A percentile compares a stretch with the other conserved stretches of the same genome.
phyloP scores from a whole-genome alignment of 768 basidiomycete species.

The Chalciporus pseudorubinellus region DNA sequence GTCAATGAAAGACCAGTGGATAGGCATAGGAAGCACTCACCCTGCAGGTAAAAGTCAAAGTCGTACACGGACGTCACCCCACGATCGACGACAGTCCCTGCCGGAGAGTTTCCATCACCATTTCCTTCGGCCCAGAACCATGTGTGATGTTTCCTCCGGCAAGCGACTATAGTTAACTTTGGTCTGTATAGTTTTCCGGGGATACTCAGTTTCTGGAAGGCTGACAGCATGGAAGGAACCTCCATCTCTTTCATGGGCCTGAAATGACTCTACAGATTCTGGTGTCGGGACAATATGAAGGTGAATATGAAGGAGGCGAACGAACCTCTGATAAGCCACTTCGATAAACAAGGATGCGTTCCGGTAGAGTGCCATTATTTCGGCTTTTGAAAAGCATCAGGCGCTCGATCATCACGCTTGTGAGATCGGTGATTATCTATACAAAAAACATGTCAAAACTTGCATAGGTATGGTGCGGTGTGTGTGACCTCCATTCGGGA shows the following conservation, averaged over 20 bases:
- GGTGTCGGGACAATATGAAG: not conserved
- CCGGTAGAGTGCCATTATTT: conserved; percentile 35
- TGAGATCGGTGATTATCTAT: conserved; percentile 41
- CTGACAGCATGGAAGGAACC: conserved; percentile 37
- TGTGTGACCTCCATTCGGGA: conserved; percentile 62
- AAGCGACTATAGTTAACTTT: conserved; percentile 44
- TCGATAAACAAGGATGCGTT: conserved; percentile 44
- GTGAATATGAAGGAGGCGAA: not conserved
- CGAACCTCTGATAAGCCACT: conserved; percentile 74
- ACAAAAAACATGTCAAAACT: conserved; percentile 1
- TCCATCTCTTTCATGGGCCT: conserved; percentile 40
- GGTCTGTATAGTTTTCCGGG: conserved; percentile 36
- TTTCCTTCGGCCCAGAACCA: conserved; percentile 43
- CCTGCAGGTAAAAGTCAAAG: conserved; percentile 50
- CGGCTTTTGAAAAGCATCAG: conserved; percentile 32
- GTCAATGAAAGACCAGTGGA: not conserved
- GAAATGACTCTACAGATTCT: conserved; percentile 40
- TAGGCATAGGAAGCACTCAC: conserved; percentile 4
- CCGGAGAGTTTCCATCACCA: conserved; percentile 42
- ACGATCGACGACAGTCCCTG: conserved; percentile 49
- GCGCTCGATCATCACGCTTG: conserved; percentile 43
- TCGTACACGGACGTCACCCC: conserved; percentile 46
- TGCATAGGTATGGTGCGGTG: not conserved
- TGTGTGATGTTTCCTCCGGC: conserved; percentile 49
- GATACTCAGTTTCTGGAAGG: conserved; percentile 36